Percentiles rank a stretch among this genome's conserved stretches.
phyloP scores from a whole-genome alignment of 179 eudicot species.

The Gypsophila paniculata region DNA sequence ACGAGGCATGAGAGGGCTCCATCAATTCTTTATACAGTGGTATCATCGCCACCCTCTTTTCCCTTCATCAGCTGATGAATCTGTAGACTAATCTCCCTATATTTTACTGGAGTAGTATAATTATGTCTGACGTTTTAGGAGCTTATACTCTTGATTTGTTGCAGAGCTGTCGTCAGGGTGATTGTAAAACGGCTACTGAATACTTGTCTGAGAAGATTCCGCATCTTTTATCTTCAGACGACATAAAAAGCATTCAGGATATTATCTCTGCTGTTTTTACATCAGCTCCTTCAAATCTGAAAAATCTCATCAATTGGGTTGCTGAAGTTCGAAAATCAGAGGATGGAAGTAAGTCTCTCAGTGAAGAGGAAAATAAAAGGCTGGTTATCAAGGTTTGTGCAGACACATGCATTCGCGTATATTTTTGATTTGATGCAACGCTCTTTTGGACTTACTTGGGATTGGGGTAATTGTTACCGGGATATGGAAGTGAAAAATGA shows the following conservation, averaged over 20 bases:
- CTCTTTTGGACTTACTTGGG: not conserved
- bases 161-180: slow-evolving; percentile 41
- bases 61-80: not conserved
- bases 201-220: slow-evolving; percentile 37
- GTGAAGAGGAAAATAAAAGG: slow-evolving; percentile 38
- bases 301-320: slow-evolving; percentile 41
- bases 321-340: slow-evolving; percentile 43
- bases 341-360: slow-evolving; percentile 25
- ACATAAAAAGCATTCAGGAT: slow-evolving; percentile 32
- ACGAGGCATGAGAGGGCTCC: slow-evolving; percentile 27
- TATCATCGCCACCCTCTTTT: slow-evolving; percentile 17
- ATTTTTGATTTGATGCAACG: not conserved
- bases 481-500: not conserved
- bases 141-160: slow-evolving; percentile 16
- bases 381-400: slow-evolving; percentile 35
- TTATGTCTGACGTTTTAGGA: slow-evolving; percentile 4
- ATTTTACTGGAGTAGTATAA: not conserved
- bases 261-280: slow-evolving; percentile 32
- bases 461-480: not conserved
- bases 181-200: slow-evolving; percentile 34
- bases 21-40: slow-evolving; percentile 48
- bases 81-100: not conserved
- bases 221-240: slow-evolving; percentile 32
- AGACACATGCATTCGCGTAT: not conserved
- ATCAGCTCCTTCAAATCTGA: slow-evolving; percentile 36